These are phyloP conservation scores for Gardenia jasminoides DNA, from an alignment of 257 asterid genomes.

Conservation along the genomic window DNA sequence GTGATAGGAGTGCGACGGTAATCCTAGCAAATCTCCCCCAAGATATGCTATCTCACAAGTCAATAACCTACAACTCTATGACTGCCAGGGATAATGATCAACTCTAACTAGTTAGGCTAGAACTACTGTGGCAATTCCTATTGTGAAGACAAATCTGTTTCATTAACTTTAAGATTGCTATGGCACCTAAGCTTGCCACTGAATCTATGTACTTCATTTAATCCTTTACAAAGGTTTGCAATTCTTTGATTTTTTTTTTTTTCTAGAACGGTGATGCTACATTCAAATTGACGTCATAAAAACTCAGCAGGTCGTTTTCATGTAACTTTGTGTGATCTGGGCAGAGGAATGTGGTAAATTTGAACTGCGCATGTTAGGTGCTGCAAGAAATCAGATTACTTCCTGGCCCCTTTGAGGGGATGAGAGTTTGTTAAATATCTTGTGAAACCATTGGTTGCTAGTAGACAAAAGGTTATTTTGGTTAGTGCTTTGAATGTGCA, in stretches of 20 bases:
- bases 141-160: background rate
- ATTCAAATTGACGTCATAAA: no score
- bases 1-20: slow-evolving; percentile 5
- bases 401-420: background rate
- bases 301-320: no score
- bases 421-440: background rate
- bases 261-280: no score
- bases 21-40: slow-evolving; percentile 15
- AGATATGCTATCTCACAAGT: slow-evolving; percentile 15
- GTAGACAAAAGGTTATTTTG: no score
- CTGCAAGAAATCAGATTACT: background rate
- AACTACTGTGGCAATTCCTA: background rate
- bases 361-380: background rate
- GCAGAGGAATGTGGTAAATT: background rate
- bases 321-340: no score
- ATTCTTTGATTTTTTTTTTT: no score
- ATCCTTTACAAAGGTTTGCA: background rate
- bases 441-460: no score
- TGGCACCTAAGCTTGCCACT: background rate
- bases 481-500: background rate
- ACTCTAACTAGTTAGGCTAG: slow-evolving; percentile 9
- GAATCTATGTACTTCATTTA: background rate
- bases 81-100: slow-evolving; percentile 10
- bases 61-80: slow-evolving; percentile 26
- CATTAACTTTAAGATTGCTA: no score